Base-by-base conservation (phyloP, 2,329 filamentous ascomycete species). In the Diplodia mutila region DNA sequence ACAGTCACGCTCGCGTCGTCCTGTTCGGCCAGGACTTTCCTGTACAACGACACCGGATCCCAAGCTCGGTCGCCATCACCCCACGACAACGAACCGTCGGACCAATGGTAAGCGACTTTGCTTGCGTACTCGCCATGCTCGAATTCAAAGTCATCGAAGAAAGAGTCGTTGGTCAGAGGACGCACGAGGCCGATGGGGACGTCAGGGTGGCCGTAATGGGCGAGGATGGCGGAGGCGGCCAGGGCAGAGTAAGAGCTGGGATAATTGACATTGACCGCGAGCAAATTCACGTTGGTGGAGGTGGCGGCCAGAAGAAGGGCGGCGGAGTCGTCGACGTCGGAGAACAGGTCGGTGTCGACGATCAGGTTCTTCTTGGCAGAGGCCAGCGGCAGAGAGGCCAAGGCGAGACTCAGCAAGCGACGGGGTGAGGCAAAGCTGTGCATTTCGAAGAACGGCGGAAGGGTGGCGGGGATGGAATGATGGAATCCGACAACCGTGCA, bases 281-380 rank as follows among this genome's bases (percentile, higher is more conserved):
- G 73, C 9, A 84, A 74, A 67, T 80, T 76, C 9, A 76, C 75
- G 7, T 75, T 52, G 1, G 76, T 70, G 1, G 79, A 76, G 4
- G 80, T 80, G 16, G 77, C 74, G 27, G 80, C 80, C 27, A 84
- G 75, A 34, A 84, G 74, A 42, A 84, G 71, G 46, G 71, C 81
- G 27, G 74, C 79, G 2, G 79, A 75, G 66, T 83, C 81, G 69
- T 84, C 82, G 46, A 83, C 81, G 64, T 84, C 82, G 42, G 79
- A 81, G 71, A 81, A 83, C 12, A 84, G 72, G 67, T 84, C 82
- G 0, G 82, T 84, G 71, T 84, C 82, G 27, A 84, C 76, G 57
- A 84, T 80, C 37, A 84, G 72, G 37, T 79, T 80, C 67, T 79
- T 81, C 61, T 52, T 51, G 6, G 61, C 61, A 6, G 14, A 29